Percentiles rank a stretch among this genome's conserved stretches.
These are phyloP conservation scores for Linderina pennispora DNA, from an alignment of 192 early-diverging fungal genomes.

Conservation along the genomic window DNA sequence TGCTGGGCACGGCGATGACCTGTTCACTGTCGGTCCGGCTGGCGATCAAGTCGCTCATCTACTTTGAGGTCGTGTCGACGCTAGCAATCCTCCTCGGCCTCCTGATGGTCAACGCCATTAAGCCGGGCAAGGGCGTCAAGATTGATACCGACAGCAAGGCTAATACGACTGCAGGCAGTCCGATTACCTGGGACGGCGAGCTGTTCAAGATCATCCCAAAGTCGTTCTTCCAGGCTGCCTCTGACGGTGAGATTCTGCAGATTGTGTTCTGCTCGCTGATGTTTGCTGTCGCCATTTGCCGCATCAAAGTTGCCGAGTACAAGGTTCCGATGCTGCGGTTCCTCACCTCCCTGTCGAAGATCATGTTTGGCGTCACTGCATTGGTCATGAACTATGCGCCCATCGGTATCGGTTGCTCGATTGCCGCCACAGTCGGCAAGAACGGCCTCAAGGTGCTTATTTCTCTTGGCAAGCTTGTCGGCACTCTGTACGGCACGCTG, in stretches of 20 bases:
- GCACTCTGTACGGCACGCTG: constrained; percentile 53
- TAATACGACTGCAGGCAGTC: constrained; percentile 4
- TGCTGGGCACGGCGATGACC: constrained; percentile 65
- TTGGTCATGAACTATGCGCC: constrained; percentile 63
- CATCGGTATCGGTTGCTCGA: constrained; percentile 57
- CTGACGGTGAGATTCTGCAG: constrained; percentile 44
- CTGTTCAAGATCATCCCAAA: constrained; percentile 55
- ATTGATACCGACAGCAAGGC: constrained; percentile 4
- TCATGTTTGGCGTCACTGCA: constrained; percentile 61
- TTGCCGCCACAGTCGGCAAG: constrained; percentile 55
- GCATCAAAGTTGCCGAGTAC: constrained; percentile 25
- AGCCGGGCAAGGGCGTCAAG: constrained; percentile 54
- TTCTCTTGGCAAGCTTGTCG: constrained; percentile 61
- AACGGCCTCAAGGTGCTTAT: constrained; percentile 55
- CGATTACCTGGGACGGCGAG: constrained; percentile 53
- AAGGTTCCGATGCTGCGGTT: constrained; percentile 47
- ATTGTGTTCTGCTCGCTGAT: constrained; percentile 60
- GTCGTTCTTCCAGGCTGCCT: constrained; percentile 51
- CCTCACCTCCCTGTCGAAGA: constrained; percentile 48
- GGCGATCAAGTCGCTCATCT: constrained; percentile 61
- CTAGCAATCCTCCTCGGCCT: constrained; percentile 64
- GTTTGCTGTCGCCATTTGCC: constrained; percentile 56
- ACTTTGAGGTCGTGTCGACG: constrained; percentile 60
- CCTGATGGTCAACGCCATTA: constrained; percentile 52
- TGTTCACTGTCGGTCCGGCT: constrained; percentile 53